These are phyloP conservation scores for Saccharomycopsis microspora DNA, from an alignment of 805 yeast genomes.

Conservation along the genomic window DNA sequence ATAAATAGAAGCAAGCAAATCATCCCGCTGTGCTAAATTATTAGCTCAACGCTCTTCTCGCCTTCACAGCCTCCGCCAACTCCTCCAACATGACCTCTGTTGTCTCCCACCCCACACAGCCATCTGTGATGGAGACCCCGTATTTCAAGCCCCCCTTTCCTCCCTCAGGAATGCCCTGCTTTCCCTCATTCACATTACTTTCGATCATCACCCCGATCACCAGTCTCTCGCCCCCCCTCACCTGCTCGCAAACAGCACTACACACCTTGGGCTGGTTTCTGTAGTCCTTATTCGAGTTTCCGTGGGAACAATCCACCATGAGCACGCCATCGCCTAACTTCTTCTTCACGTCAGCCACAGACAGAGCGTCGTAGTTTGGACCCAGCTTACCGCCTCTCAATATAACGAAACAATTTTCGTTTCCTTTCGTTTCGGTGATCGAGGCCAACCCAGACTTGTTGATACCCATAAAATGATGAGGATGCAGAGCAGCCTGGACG, in stretches of 20 bases:
- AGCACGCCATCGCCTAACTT: conserved; percentile 33
- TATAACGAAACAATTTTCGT: conserved; percentile 80
- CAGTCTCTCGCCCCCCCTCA: conserved; percentile 57
- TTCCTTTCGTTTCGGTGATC: conserved; percentile 91
- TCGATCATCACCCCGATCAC: conserved; percentile 97
- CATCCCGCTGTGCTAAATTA: background rate
- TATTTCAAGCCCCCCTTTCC: conserved; percentile 72
- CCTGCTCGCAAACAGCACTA: conserved; percentile 63
- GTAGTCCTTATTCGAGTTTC: conserved; percentile 86
- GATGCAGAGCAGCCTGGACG: conserved; percentile 79
- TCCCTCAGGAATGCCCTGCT: conserved; percentile 78
- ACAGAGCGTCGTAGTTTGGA: conserved; percentile 75
- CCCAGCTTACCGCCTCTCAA: conserved; percentile 93
- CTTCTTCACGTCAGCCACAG: conserved; percentile 44
- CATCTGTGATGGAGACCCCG: conserved; percentile 96
- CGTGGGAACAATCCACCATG: conserved; percentile 97
- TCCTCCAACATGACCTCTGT: conserved; percentile 62
- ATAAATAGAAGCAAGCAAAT: too few species aligned
- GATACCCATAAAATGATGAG: conserved; percentile 90
- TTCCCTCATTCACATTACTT: conserved; percentile 82
- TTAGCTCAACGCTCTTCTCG: conserved; percentile 43
- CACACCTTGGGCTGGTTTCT: conserved; percentile 90
- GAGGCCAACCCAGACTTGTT: conserved; percentile 96
- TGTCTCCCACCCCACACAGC: conserved; percentile 85
- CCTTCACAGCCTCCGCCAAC: conserved; percentile 70